phyloP scores from a whole-genome alignment of 495 filamentous ascomycete species.

The Chaetomium cochliodes region DNA sequence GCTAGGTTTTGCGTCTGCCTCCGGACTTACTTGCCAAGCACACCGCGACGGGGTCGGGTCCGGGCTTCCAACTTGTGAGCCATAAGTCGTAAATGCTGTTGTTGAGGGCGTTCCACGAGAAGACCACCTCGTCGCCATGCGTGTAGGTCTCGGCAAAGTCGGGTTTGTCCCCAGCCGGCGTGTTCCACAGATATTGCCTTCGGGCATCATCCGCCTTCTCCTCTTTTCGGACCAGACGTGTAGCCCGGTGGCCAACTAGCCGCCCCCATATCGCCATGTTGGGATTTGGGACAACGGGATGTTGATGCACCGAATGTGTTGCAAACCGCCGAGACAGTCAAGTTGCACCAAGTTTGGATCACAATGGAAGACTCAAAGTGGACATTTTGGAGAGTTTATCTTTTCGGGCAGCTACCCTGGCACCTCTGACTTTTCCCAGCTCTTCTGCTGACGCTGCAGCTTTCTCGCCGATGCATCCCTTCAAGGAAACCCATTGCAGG shows the following conservation, averaged over 20 bases:
- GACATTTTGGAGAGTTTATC: background rate
- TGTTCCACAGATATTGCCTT: conserved; percentile 24
- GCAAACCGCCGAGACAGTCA: background rate
- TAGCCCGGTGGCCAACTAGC: background rate
- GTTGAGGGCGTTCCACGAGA: conserved; percentile 30
- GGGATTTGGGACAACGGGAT: background rate
- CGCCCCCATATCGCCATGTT: conserved; percentile 16
- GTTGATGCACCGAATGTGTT: background rate
- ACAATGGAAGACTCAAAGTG: background rate
- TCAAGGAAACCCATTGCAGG: background rate
- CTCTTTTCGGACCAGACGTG: background rate
- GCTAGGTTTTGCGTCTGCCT: background rate
- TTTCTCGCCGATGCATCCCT: background rate
- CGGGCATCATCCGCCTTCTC: background rate
- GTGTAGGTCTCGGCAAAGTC: conserved; percentile 23
- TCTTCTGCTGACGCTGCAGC: conserved; percentile 3
- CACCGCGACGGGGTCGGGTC: conserved; percentile 16
- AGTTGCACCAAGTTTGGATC: background rate
- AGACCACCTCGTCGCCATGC: conserved; percentile 24
- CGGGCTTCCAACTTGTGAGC: conserved; percentile 24
- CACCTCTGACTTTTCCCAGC: background rate
- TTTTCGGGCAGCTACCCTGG: background rate
- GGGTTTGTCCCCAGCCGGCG: conserved; percentile 18
- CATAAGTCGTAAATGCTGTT: conserved; percentile 29
- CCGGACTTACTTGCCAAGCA: conserved; percentile 23